These are phyloP conservation scores for Craspedostauros australis DNA, from an alignment of 108 stramenopile genomes.

Conservation along the genomic window DNA sequence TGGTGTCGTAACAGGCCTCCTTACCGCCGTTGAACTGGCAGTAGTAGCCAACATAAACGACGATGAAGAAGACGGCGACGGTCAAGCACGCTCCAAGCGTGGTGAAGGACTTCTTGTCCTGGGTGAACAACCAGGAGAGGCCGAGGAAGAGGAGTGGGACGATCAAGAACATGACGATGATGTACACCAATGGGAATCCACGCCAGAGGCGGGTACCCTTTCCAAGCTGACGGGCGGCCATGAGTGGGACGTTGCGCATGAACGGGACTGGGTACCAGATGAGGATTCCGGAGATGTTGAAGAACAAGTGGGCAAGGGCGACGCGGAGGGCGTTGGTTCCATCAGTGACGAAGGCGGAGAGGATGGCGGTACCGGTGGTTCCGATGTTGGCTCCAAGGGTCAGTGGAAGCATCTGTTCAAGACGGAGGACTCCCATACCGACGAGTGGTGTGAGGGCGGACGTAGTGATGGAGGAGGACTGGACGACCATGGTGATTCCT, in stretches of 20 bases:
- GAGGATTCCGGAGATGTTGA: slow-evolving; percentile 60
- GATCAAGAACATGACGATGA: slow-evolving; percentile 54
- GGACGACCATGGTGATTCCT: slow-evolving; percentile 78
- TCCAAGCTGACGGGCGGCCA: slow-evolving; percentile 59
- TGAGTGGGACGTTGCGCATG: slow-evolving; percentile 65
- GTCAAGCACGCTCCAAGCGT: slow-evolving; percentile 56
- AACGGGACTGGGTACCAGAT: slow-evolving; percentile 83
- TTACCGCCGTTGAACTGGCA: slow-evolving; percentile 43
- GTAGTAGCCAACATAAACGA: slow-evolving; percentile 33
- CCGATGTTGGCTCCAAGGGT: slow-evolving; percentile 89
- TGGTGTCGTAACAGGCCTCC: slow-evolving; percentile 13
- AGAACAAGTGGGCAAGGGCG: slow-evolving; percentile 66
- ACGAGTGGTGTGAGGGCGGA: slow-evolving; percentile 82
- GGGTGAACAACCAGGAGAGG: slow-evolving; percentile 43
- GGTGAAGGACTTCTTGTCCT: slow-evolving; percentile 52
- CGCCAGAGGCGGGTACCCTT: slow-evolving; percentile 47
- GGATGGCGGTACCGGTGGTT: slow-evolving; percentile 65
- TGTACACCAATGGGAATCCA: slow-evolving; percentile 65
- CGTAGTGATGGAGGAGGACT: slow-evolving; percentile 77
- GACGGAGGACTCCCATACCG: slow-evolving; percentile 61
- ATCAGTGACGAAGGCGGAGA: slow-evolving; percentile 62
- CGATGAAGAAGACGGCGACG: slow-evolving; percentile 22
- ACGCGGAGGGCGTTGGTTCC: slow-evolving; percentile 45
- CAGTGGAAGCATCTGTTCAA: slow-evolving; percentile 79
- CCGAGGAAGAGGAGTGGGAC: slow-evolving; percentile 61